phyloP scores from a whole-genome alignment of 257 asterid species.

The Salvia rosmarinus region DNA sequence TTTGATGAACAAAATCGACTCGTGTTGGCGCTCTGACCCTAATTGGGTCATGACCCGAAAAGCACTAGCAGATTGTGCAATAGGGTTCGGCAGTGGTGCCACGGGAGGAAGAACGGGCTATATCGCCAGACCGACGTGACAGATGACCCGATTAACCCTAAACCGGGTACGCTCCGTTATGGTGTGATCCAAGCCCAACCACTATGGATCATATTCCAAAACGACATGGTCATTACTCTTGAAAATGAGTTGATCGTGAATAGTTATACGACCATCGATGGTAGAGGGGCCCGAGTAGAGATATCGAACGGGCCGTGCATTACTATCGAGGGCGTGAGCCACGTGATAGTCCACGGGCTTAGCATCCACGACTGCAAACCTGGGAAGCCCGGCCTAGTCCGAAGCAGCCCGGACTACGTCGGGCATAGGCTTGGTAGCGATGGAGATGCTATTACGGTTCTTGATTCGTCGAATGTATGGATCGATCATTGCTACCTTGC shows the following conservation, averaged over 20 bases:
- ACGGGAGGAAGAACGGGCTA: constrained; percentile 51
- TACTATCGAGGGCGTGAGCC: constrained; percentile 46
- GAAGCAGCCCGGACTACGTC: constrained; percentile 50
- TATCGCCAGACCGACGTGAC: constrained; percentile 55
- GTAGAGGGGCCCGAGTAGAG: constrained; percentile 57
- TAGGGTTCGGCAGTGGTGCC: constrained; percentile 57
- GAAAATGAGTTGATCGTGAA: constrained; percentile 55
- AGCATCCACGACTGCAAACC: constrained; percentile 70
- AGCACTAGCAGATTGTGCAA: constrained; percentile 53
- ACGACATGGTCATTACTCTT: constrained; percentile 51
- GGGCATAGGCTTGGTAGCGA: constrained; percentile 53
- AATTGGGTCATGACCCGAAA: constrained; percentile 51
- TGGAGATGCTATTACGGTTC: constrained; percentile 56
- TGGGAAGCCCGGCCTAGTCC: constrained; percentile 54
- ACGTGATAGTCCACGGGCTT: constrained; percentile 65
- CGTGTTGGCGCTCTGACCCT: constrained; percentile 60
- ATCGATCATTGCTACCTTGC: constrained; percentile 71
- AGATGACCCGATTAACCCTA: constrained; percentile 53
- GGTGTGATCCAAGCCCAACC: constrained; percentile 55
- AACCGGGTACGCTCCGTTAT: constrained; percentile 55
- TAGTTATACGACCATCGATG: constrained; percentile 64
- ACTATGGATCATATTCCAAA: constrained; percentile 58
- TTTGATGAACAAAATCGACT: constrained; percentile 55
- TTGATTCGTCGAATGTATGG: constrained; percentile 53
- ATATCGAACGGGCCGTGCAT: constrained; percentile 63